Percentiles rank a stretch among this genome's conserved stretches.
Evolutionary conservation across 495 filamentous ascomycete genomes (phyloP).

Genomic region (Penicillium malachiteum): DNA sequence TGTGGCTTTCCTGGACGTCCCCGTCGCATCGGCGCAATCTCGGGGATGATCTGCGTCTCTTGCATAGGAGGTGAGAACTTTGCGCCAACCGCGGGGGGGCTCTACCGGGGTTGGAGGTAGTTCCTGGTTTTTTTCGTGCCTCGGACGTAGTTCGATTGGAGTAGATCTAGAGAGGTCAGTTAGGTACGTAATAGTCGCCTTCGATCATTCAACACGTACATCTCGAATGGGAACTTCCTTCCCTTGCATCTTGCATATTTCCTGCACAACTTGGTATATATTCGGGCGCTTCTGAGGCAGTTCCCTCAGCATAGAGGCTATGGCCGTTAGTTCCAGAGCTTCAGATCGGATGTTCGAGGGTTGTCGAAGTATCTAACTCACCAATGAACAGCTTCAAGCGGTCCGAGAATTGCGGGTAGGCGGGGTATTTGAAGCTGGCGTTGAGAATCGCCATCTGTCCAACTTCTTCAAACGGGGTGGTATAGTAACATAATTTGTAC

Average conservation of each 20-base stretch:
- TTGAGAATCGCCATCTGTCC: slow-evolving; percentile 98
- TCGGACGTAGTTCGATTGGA: slow-evolving; percentile 64
- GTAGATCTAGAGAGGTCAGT: slow-evolving; percentile 67
- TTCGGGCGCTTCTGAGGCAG: slow-evolving; percentile 79
- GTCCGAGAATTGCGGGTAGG: slow-evolving; percentile 85
- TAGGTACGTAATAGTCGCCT: neutral
- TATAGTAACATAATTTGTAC: slow-evolving; percentile 99
- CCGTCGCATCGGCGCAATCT: slow-evolving; percentile 92
- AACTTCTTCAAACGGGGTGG: slow-evolving; percentile 96
- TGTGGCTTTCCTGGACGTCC: slow-evolving; percentile 69
- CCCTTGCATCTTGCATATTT: slow-evolving; percentile 86
- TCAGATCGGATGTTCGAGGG: neutral
- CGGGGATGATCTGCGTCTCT: slow-evolving; percentile 72
- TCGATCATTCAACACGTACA: slow-evolving; percentile 51
- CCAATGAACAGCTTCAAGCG: slow-evolving; percentile 88
- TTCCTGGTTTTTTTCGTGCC: slow-evolving; percentile 58
- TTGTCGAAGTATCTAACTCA: slow-evolving; percentile 42
- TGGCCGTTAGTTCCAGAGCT: neutral
- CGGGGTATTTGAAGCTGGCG: slow-evolving; percentile 89
- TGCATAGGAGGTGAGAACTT: slow-evolving; percentile 64
- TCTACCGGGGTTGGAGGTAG: slow-evolving; percentile 55
- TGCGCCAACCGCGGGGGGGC: slow-evolving; percentile 66
- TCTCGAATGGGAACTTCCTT: slow-evolving; percentile 89
- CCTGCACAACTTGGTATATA: slow-evolving; percentile 86
- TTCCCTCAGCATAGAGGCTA: slow-evolving; percentile 89